phyloP scores from a whole-genome alignment of 768 basidiomycete genomes.

The Boletus insuetus region DNA sequence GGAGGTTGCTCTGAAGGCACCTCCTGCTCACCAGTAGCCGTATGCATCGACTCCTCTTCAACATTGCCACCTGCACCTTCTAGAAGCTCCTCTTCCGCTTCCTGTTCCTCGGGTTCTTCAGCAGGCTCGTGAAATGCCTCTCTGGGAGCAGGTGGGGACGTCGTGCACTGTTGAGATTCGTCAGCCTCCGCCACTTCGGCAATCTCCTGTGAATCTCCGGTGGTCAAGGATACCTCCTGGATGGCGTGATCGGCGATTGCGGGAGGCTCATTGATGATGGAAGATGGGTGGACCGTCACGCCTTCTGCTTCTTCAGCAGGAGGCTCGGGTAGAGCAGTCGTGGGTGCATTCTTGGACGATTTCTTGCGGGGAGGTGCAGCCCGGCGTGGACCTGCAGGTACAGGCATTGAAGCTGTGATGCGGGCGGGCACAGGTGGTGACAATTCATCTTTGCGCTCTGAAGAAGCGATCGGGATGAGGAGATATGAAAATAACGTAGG shows the following conservation, averaged over 20 bases:
- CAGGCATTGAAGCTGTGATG: slow-evolving; percentile 61
- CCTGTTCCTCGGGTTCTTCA: slow-evolving; percentile 9
- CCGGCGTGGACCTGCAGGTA: slow-evolving; percentile 70
- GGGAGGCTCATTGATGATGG: slow-evolving; percentile 3
- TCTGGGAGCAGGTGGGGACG: neutral
- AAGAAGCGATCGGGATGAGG: slow-evolving; percentile 3
- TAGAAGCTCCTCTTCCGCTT: slow-evolving; percentile 15
- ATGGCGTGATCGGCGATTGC: slow-evolving; percentile 1
- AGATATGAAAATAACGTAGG: neutral
- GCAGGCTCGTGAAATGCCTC: slow-evolving; percentile 6
- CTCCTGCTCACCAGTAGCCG: slow-evolving; percentile 1
- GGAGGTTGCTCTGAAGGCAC: neutral
- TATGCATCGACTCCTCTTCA: slow-evolving; percentile 3
- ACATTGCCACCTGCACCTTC: neutral
- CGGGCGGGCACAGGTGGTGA: slow-evolving; percentile 34
- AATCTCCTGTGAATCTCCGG: slow-evolving; percentile 15
- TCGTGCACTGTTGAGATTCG: neutral
- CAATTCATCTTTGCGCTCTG: slow-evolving; percentile 27
- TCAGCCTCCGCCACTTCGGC: slow-evolving; percentile 1
- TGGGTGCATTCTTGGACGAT: slow-evolving; percentile 48
- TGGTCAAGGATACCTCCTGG: slow-evolving; percentile 1
- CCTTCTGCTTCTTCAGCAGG: slow-evolving; percentile 18
- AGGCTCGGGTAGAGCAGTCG: slow-evolving; percentile 27
- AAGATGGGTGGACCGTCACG: neutral
- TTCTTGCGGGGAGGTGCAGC: slow-evolving; percentile 75